Evolutionary conservation across 306 rosid genomes (phyloP).

Genomic region (Amphicarpaea edgeworthii): DNA sequence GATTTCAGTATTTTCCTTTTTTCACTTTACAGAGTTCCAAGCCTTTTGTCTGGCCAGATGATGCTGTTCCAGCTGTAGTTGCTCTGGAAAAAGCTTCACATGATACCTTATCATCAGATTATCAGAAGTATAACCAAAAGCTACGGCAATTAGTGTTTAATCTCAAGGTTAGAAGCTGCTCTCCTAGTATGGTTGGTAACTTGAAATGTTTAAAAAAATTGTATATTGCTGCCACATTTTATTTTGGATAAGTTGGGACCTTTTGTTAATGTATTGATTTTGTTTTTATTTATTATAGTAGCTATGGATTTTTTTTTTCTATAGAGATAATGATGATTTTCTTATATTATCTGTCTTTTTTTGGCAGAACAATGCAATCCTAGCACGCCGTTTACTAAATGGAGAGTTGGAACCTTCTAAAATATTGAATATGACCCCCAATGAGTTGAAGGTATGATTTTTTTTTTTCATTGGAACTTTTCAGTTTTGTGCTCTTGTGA

Average conservation of each 20-base stretch:
- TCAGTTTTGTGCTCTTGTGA: conserved; percentile 9
- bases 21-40: conserved; percentile 60
- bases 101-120: conserved; percentile 70
- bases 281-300: neutral
- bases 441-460: conserved; percentile 77
- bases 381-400: conserved; percentile 73
- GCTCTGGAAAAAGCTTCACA: conserved; percentile 87
- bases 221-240: conserved; percentile 15
- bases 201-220: conserved; percentile 11
- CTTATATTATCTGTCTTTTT: conserved; percentile 32
- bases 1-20: conserved; percentile 38
- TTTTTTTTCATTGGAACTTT: conserved; percentile 8
- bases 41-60: conserved; percentile 87
- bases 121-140: conserved; percentile 87
- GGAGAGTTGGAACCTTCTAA: conserved; percentile 85
- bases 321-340: conserved; percentile 29
- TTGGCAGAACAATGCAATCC: conserved; percentile 64
- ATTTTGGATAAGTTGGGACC: neutral
- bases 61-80: conserved; percentile 76
- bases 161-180: conserved; percentile 71
- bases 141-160: conserved; percentile 76
- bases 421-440: conserved; percentile 83
- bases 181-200: conserved; percentile 17
- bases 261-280: conserved; percentile 3
- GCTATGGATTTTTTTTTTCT: neutral